phyloP scores from a whole-genome alignment of 73 alveolate genomes.

The Uronychia binucleata region DNA sequence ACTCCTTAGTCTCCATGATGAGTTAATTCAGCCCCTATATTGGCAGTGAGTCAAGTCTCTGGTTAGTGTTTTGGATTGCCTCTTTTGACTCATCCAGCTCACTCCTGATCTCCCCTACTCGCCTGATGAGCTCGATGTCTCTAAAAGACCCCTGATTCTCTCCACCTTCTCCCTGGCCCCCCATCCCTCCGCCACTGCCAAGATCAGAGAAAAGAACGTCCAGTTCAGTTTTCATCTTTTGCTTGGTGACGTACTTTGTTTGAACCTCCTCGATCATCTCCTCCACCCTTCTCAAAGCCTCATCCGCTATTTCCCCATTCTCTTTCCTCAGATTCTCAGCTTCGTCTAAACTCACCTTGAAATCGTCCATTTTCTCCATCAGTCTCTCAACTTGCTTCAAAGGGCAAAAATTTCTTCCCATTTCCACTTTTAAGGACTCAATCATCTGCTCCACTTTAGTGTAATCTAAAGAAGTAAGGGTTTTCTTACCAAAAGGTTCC shows the following conservation, averaged over 20 bases:
- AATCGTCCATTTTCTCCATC: neutral
- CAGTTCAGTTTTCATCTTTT: neutral
- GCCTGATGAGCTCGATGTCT: neutral
- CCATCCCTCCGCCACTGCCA: neutral
- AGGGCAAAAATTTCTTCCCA: neutral
- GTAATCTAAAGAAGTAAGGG: neutral
- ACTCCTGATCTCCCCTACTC: neutral
- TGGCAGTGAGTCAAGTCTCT: neutral
- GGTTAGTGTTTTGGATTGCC: neutral
- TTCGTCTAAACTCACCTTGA: neutral
- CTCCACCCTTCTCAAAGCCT: neutral
- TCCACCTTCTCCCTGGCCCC: neutral
- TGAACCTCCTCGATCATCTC: neutral
- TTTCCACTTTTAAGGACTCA: neutral
- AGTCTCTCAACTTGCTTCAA: neutral
- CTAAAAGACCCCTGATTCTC: neutral
- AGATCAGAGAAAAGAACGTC: neutral
- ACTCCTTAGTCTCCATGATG: neutral
- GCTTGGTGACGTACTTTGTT: neutral
- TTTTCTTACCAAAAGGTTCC: neutral
- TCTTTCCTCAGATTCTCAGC: neutral
- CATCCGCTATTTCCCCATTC: neutral
- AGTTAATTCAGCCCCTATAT: neutral
- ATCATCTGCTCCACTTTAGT: neutral
- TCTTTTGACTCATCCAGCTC: neutral